phyloP scores from a whole-genome alignment of 1,284 basidiomycete species.

The Cryptococcus sp. region DNA sequence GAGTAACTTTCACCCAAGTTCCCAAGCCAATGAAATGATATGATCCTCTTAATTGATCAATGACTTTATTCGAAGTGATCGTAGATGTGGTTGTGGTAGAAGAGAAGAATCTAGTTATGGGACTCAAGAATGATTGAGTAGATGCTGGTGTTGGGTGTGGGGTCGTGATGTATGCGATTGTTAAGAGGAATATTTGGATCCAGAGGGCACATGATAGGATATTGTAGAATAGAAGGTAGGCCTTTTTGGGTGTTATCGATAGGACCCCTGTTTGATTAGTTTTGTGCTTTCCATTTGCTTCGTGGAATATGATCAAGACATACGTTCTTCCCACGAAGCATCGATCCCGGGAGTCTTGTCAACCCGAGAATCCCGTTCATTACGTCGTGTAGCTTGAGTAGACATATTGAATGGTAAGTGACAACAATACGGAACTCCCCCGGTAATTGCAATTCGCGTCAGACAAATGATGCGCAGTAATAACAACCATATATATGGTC shows the following conservation, averaged over 20 bases:
- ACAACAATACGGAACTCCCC: too few relatives aligned
- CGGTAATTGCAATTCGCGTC: too few relatives aligned
- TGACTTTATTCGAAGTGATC: conserved; percentile 40
- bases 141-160: conserved; percentile 9
- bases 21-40: conserved; percentile 55
- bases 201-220: conserved; percentile 66
- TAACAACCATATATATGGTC: too few relatives aligned
- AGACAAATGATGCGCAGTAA: too few relatives aligned
- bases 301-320: background rate
- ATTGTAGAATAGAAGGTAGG: conserved; percentile 77
- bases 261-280: background rate
- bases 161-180: conserved; percentile 37
- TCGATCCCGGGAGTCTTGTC: background rate
- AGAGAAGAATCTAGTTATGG: background rate
- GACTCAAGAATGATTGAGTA: conserved; percentile 1
- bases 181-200: conserved; percentile 61
- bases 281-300: background rate
- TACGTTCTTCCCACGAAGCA: background rate
- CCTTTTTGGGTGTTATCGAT: conserved; percentile 32
- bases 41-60: conserved; percentile 55
- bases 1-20: conserved; percentile 63
- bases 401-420: too few relatives aligned
- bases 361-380: too few relatives aligned
- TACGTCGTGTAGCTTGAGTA: too few relatives aligned
- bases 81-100: conserved; percentile 3